Evolutionary conservation across 2,329 filamentous ascomycete species (phyloP).

Genomic region (Beauveria bassiana): DNA sequence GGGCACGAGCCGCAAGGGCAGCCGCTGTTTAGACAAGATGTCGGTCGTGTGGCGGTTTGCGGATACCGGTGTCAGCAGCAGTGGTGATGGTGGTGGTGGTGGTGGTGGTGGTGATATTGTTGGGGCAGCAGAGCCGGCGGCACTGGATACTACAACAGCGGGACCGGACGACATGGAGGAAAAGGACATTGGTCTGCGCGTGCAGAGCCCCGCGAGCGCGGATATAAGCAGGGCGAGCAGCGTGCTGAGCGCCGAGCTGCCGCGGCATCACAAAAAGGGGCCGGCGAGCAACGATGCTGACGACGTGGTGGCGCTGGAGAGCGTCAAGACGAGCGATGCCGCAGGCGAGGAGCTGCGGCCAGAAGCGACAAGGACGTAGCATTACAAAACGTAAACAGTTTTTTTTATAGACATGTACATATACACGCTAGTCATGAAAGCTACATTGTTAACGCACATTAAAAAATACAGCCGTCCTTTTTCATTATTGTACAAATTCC

Average conservation of each 20-base stretch:
- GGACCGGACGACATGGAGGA: slow-evolving; percentile 43
- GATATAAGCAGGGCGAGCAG: slow-evolving; percentile 68
- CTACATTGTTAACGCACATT: neutral
- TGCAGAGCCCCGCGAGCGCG: slow-evolving; percentile 55
- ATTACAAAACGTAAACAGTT: neutral
- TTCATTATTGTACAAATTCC: too few relatives aligned
- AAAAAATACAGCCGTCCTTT: neutral
- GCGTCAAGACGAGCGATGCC: slow-evolving; percentile 30
- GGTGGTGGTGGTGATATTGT: slow-evolving; percentile 34
- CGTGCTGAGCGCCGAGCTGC: slow-evolving; percentile 35
- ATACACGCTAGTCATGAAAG: neutral
- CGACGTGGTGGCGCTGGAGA: slow-evolving; percentile 20
- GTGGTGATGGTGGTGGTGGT: slow-evolving; percentile 33
- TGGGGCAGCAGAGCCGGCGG: slow-evolving; percentile 21
- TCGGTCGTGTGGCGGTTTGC: slow-evolving; percentile 72
- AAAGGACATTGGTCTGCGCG: slow-evolving; percentile 62
- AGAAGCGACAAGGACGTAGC: slow-evolving; percentile 1
- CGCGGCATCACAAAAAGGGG: neutral
- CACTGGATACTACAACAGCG: slow-evolving; percentile 17
- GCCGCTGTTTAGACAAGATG: slow-evolving; percentile 70
- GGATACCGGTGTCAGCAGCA: slow-evolving; percentile 1
- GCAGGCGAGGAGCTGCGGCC: slow-evolving; percentile 25
- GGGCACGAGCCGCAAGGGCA: slow-evolving; percentile 75
- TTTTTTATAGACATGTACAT: neutral
- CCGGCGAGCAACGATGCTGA: slow-evolving; percentile 6